Evolutionary conservation across 306 rosid species (phyloP).

Genomic region (Castanea crenata): DNA sequence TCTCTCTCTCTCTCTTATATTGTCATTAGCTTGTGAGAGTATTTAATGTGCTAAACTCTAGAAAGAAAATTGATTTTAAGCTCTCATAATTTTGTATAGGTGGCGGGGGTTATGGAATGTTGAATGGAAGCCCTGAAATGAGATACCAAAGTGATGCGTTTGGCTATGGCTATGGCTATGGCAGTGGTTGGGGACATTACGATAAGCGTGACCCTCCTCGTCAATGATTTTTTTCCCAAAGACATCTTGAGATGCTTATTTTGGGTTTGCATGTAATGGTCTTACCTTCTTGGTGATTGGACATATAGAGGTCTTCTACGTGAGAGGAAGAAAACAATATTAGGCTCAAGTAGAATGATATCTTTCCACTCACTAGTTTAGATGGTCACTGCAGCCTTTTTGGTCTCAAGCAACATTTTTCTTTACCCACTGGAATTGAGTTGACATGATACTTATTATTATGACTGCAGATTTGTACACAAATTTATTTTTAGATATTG

Average conservation of each 20-base stretch:
- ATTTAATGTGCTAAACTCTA: background rate
- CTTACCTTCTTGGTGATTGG: background rate
- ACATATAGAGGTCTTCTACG: background rate
- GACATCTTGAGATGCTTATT: background rate
- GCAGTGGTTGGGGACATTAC: conserved; percentile 35
- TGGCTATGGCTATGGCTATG: conserved; percentile 25
- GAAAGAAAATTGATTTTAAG: conserved; percentile 23
- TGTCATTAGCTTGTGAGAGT: background rate
- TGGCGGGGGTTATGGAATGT: conserved; percentile 32
- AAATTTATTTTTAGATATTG: background rate
- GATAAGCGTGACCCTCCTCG: conserved; percentile 28
- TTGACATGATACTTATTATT: background rate
- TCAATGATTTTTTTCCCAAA: conserved; percentile 18
- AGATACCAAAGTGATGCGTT: conserved; percentile 34
- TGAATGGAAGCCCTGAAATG: conserved; percentile 40
- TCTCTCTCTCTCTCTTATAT: background rate
- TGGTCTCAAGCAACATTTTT: background rate
- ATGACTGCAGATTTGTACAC: background rate
- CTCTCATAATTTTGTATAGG: conserved; percentile 29
- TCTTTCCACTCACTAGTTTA: background rate
- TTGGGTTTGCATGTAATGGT: background rate
- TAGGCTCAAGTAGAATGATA: background rate
- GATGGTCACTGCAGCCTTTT: background rate
- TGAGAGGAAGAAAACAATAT: background rate
- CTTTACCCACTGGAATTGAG: background rate